A percentile compares a stretch with the other conserved stretches of the same genome.
phyloP scores from a whole-genome alignment of 2,329 filamentous ascomycete species.

The Aspergillus sp. region DNA sequence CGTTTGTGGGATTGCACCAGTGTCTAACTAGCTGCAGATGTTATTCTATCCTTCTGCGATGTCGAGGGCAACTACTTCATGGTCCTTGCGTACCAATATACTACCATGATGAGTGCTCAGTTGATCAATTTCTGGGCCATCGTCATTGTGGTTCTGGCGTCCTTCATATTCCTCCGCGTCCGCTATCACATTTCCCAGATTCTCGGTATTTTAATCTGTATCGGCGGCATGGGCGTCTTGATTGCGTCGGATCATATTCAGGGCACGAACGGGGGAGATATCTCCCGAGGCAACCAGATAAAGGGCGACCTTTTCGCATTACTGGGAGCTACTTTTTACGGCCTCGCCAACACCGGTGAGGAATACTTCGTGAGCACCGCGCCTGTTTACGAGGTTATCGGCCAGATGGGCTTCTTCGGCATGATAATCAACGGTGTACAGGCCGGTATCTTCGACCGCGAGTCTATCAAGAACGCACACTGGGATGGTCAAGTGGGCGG shows the following conservation, averaged over 20 bases:
- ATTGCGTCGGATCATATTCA: slow-evolving; percentile 85
- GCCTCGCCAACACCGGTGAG: slow-evolving; percentile 85
- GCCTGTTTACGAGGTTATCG: slow-evolving; percentile 89
- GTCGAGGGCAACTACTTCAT: slow-evolving; percentile 98
- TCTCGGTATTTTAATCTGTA: slow-evolving; percentile 82
- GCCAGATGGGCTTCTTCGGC: slow-evolving; percentile 84
- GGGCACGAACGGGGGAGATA: slow-evolving; percentile 65
- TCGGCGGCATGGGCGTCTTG: slow-evolving; percentile 85
- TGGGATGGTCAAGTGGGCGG: slow-evolving; percentile 71
- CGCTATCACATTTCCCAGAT: slow-evolving; percentile 89
- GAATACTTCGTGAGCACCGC: slow-evolving; percentile 88
- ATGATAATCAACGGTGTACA: slow-evolving; percentile 89
- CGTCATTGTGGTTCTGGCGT: slow-evolving; percentile 82
- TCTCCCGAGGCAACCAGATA: slow-evolving; percentile 61
- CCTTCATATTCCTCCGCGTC: slow-evolving; percentile 78
- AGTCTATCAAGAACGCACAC: slow-evolving; percentile 63
- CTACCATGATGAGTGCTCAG: slow-evolving; percentile 88
- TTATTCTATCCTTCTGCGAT: slow-evolving; percentile 89
- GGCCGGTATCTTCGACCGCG: slow-evolving; percentile 86
- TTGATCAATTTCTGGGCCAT: slow-evolving; percentile 99
- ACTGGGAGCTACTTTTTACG: slow-evolving; percentile 86
- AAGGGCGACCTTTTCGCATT: slow-evolving; percentile 94
- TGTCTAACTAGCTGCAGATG: slow-evolving; percentile 47
- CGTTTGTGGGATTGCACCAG: not conserved
- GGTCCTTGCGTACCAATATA: slow-evolving; percentile 89